Base-by-base conservation (phyloP, 2,329 filamentous ascomycete genomes). In the Ophiostoma montium region DNA sequence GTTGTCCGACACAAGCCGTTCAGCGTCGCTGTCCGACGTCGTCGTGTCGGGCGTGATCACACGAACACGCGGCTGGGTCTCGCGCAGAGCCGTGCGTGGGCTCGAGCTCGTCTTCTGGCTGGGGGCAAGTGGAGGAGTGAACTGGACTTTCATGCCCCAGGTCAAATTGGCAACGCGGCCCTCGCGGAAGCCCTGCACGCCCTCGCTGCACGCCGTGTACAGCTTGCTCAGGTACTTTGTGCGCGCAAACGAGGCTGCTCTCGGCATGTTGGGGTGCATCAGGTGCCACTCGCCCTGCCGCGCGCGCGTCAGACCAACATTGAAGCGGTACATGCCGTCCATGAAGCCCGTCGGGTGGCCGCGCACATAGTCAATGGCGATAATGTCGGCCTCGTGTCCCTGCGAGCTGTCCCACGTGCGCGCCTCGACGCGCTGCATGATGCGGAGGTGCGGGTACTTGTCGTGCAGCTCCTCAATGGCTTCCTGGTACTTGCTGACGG, bases 351-450 rank as follows among this genome's bases (percentile, higher is more conserved):
- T 64, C 0, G 58, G 58, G 0, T 56, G 57, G 0, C 65, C 65
- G n/a, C 66, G 60, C 2, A 72, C 69, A 53, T 71, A 61, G 57
- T 73, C 70, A 0, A 73, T 59, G 32, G 71, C 66, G 0, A 72
- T 67, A 5, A 71, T 60, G 36, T 73, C 70, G 0, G 70, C 69
- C 50, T 73, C 67, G 13, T 70, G 68, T 0, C 70, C 70, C 35
- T 72, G 70, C 0, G 67, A 65, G 5, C 63, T 68, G 46, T 71
- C 70, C 1, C 71, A 63, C 0, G 69, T 73, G 16, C 70, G 54
- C 0, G 69, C 63, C 21, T 66, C 59, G 0, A 71, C 63, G 1
- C 67, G 57, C 19, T 49, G 41, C 2, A 3, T 19, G 8, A 56
- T 51, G 10, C 46, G 33, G 2, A 42, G 33, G 10, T 45, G 12